These are phyloP conservation scores for Irpex lacteus DNA, from an alignment of 1,284 basidiomycete genomes.

Conservation along the genomic window DNA sequence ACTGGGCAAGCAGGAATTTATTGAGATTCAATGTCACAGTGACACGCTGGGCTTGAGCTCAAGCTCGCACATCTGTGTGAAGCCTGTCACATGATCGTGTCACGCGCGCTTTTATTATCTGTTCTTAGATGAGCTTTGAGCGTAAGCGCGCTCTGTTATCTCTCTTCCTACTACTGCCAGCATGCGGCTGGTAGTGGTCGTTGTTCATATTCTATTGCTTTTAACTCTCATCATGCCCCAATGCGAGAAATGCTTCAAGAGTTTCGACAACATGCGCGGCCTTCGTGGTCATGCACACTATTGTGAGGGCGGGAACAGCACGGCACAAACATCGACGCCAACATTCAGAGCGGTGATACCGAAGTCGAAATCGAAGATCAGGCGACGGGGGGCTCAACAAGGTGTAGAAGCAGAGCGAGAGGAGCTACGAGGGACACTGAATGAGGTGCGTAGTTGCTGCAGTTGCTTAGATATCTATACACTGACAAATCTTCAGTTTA, in stretches of 20 bases:
- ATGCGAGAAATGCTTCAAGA: background rate
- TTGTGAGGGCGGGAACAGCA: background rate
- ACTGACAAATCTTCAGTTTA: background rate
- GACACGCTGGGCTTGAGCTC: background rate
- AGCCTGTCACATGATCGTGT: background rate
- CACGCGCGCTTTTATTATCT: background rate
- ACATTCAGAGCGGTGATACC: background rate
- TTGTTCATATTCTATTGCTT: background rate
- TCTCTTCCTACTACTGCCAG: background rate
- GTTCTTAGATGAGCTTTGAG: no score
- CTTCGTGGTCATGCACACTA: background rate
- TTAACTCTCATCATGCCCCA: background rate
- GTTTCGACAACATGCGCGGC: background rate
- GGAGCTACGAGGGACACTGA: background rate
- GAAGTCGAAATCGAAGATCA: background rate
- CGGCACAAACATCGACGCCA: background rate
- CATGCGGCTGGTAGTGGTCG: background rate
- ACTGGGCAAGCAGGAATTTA: no score
- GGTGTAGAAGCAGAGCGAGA: background rate
- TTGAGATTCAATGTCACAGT: no score
- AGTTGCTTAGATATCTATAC: background rate
- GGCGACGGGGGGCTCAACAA: background rate
- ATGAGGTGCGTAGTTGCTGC: background rate
- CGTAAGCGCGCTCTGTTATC: no score
- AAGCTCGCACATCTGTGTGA: no score